phyloP scores from a whole-genome alignment of 2,329 filamentous ascomycete genomes.

The Coniochaeta prunicola region DNA sequence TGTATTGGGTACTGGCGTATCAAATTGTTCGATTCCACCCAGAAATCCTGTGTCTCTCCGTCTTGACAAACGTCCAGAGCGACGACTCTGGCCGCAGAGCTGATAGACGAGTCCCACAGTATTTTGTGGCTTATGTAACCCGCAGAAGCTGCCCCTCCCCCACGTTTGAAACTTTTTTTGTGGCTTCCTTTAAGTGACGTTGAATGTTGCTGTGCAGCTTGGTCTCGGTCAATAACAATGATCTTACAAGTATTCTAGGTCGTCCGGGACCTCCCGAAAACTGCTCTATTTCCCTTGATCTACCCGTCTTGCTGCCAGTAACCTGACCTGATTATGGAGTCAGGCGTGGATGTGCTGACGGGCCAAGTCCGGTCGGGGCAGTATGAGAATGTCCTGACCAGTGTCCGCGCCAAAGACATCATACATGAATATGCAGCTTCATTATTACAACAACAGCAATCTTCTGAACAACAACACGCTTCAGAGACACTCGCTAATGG shows the following conservation, averaged over 20 bases:
- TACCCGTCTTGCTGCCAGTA: neutral
- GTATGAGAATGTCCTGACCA: slow-evolving; percentile 15
- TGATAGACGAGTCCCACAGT: no score
- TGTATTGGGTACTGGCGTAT: no score
- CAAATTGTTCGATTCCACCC: no score
- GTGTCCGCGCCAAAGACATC: slow-evolving; percentile 7
- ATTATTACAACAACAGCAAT: neutral
- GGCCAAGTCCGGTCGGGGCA: slow-evolving; percentile 9
- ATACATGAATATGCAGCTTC: slow-evolving; percentile 10
- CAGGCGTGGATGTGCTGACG: neutral
- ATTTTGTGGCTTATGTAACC: no score
- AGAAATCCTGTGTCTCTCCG: no score
- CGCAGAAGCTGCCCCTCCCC: neutral
- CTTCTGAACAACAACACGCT: neutral
- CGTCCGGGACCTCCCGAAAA: neutral
- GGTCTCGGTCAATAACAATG: neutral
- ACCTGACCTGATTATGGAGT: neutral
- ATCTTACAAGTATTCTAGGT: neutral
- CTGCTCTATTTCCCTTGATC: neutral
- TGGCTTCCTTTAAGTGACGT: no score
- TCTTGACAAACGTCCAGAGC: no score
- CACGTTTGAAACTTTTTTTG: neutral
- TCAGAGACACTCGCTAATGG: neutral
- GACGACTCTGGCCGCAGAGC: no score
- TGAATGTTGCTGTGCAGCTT: neutral